Evolutionary conservation across 495 filamentous ascomycete species (phyloP).

Genomic region (Penicillium simplicissimum): DNA sequence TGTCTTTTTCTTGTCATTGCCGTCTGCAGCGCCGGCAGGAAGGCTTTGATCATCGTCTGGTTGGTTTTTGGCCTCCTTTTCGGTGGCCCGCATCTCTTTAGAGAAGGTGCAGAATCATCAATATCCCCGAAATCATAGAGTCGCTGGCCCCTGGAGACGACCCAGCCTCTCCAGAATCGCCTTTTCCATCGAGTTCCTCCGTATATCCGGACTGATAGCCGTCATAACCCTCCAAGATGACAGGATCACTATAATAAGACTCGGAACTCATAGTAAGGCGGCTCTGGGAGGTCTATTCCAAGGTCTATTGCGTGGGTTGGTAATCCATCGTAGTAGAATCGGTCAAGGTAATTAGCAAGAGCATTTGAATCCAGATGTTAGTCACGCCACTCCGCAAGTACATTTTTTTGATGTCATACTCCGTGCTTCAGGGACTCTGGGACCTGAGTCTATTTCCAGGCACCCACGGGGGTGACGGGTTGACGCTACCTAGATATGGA

Average conservation of each 20-base stretch:
- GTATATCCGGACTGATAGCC: too few species aligned
- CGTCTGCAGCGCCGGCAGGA: background rate
- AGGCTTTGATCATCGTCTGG: background rate
- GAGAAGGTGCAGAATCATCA: background rate
- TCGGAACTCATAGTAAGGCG: too few species aligned
- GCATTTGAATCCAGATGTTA: background rate
- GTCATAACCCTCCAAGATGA: too few species aligned
- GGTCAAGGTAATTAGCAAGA: background rate
- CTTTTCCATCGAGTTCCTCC: background rate
- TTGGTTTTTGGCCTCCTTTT: background rate
- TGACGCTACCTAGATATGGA: too few species aligned
- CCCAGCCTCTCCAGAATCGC: background rate
- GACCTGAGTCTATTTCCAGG: too few species aligned
- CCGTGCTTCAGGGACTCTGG: too few species aligned
- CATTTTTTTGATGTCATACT: background rate
- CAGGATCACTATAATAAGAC: too few species aligned
- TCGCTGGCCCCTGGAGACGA: background rate
- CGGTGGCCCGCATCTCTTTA: background rate
- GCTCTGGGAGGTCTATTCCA: too few species aligned
- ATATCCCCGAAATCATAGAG: background rate
- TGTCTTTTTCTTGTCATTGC: background rate
- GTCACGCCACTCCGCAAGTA: background rate
- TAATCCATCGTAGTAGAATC: background rate
- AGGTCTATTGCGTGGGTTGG: too few species aligned
- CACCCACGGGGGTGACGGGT: too few species aligned